Evolutionary conservation across 2,329 filamentous ascomycete genomes (phyloP).

Genomic region (Boeremia lycopersici): DNA sequence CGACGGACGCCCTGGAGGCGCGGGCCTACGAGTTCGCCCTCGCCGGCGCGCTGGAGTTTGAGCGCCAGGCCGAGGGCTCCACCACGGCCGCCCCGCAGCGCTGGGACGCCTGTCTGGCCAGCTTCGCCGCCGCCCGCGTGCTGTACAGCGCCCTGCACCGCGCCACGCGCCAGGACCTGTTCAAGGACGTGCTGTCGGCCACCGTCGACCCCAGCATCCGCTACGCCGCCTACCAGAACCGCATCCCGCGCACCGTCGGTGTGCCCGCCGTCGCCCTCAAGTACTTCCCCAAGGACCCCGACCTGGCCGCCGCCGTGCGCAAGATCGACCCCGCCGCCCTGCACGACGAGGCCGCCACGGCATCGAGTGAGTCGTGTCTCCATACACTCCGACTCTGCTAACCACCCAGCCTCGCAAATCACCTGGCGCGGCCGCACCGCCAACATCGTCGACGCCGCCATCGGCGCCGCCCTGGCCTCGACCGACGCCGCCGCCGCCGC

Average conservation of each 20-base stretch:
- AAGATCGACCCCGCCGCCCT: constrained; percentile 65
- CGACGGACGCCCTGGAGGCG: constrained; percentile 80
- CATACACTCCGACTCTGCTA: too few species aligned
- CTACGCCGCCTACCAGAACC: constrained; percentile 91
- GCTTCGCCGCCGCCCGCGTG: constrained; percentile 77
- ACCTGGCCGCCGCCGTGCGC: constrained; percentile 71
- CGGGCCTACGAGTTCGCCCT: constrained; percentile 81
- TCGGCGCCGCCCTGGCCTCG: constrained; percentile 79
- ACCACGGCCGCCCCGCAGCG: constrained; percentile 52
- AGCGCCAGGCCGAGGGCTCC: constrained; percentile 69
- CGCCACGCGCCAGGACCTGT: constrained; percentile 73
- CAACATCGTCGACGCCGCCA: constrained; percentile 88
- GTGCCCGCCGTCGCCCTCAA: constrained; percentile 79
- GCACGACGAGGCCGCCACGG: constrained; percentile 56
- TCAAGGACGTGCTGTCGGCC: constrained; percentile 82
- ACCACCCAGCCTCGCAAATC: constrained; percentile 63
- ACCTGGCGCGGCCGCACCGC: constrained; percentile 87
- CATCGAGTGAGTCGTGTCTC: constrained; percentile 51
- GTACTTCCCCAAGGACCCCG: constrained; percentile 72
- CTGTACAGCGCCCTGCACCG: constrained; percentile 80
- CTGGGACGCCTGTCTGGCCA: constrained; percentile 79
- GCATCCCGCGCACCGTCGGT: constrained; percentile 82
- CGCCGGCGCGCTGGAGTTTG: constrained; percentile 78
- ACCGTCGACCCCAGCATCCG: constrained; percentile 92
- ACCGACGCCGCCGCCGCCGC: constrained; percentile 63